Conservation (phyloP, 202 grass and related monocot species). For the Brachypodium distachyon region DNA sequence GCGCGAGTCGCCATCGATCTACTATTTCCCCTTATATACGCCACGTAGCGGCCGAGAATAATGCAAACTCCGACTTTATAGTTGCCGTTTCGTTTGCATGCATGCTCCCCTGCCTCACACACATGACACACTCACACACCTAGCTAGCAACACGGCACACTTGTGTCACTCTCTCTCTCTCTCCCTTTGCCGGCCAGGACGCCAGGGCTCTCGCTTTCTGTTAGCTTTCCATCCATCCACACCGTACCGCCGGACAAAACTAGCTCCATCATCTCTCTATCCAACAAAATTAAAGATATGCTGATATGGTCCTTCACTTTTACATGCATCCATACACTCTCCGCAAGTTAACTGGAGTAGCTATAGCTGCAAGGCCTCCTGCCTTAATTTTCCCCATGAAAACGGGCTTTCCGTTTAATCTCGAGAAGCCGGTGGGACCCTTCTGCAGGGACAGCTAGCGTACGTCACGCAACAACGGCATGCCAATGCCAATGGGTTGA, state of each 20-base stretch:
- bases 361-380: neutral
- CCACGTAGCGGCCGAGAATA: too few species aligned
- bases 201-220: conserved; percentile 15
- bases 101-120: neutral
- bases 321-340: too few species aligned
- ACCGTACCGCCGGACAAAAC: too few species aligned
- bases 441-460: neutral
- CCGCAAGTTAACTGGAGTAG: too few species aligned
- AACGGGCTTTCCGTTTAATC: neutral
- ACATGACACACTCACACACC: neutral
- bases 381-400: neutral
- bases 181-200: too few species aligned
- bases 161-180: neutral
- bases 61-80: neutral
- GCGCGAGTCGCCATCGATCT: too few species aligned
- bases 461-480: neutral
- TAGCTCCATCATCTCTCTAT: too few species aligned
- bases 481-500: too few species aligned
- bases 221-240: neutral
- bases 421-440: neutral
- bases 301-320: too few species aligned
- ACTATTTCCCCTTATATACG: too few species aligned
- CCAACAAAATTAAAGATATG: too few species aligned
- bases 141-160: too few species aligned
- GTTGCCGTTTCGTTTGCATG: neutral